These are phyloP conservation scores for Phenoliferia sp. DNA, from an alignment of 1,284 basidiomycete species.

Conservation along the genomic window DNA sequence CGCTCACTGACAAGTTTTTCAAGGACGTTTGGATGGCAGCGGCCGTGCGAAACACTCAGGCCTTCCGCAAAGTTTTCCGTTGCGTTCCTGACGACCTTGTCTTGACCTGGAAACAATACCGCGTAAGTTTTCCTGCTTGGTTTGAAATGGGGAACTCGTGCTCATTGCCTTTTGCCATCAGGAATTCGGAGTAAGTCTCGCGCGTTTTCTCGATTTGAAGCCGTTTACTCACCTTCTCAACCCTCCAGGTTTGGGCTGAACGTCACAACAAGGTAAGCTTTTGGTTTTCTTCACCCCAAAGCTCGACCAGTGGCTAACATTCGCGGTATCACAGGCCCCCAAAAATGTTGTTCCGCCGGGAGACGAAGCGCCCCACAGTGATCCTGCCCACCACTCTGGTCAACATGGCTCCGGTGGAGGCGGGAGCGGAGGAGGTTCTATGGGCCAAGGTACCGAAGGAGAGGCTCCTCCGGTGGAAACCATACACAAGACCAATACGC, in stretches of 20 bases:
- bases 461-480: conserved; percentile 14
- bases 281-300: neutral
- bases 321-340: conserved; percentile 29
- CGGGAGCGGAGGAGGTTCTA: conserved; percentile 43
- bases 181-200: conserved; percentile 49
- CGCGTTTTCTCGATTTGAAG: conserved; percentile 41
- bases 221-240: too few species aligned
- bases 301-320: neutral
- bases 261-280: conserved; percentile 31
- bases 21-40: conserved; percentile 75
- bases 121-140: conserved; percentile 47
- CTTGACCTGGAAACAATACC: conserved; percentile 92
- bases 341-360: conserved; percentile 39
- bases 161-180: neutral
- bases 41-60: conserved; percentile 65
- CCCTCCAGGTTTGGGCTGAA: conserved; percentile 25
- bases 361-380: conserved; percentile 39
- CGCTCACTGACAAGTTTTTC: conserved; percentile 79
- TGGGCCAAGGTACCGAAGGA: conserved; percentile 37
- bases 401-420: conserved; percentile 47
- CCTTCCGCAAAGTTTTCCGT: conserved; percentile 88
- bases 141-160: neutral
- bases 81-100: conserved; percentile 84
- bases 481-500: conserved; percentile 13
- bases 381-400: conserved; percentile 40